Percentiles rank a stretch among this genome's conserved stretches.
These are phyloP conservation scores for Coemansia erecta DNA, from an alignment of 192 early-diverging fungal genomes.

Conservation along the genomic window DNA sequence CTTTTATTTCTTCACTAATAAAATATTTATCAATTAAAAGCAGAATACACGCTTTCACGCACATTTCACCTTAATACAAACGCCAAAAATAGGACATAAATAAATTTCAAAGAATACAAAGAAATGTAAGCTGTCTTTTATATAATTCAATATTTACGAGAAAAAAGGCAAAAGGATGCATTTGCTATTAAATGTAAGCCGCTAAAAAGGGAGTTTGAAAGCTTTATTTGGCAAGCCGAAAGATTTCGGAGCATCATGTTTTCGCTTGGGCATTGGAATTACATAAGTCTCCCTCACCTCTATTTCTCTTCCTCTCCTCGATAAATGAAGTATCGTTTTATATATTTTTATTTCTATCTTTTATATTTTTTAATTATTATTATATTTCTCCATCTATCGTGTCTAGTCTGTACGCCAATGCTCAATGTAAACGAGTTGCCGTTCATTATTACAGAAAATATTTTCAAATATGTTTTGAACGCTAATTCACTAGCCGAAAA, in stretches of 20 bases:
- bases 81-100: background rate
- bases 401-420: background rate
- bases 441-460: background rate
- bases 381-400: background rate
- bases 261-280: background rate
- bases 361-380: background rate
- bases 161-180: background rate
- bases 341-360: no score
- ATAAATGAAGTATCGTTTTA: background rate
- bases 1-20: no score
- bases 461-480: background rate
- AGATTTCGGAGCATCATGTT: background rate
- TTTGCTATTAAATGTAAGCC: background rate
- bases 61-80: background rate
- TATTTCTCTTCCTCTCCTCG: background rate
- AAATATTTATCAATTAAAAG: no score
- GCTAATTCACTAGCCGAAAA: background rate
- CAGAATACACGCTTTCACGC: background rate
- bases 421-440: background rate
- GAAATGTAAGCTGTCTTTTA: no score
- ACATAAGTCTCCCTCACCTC: no score
- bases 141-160: background rate
- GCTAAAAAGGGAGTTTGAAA: background rate
- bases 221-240: background rate
- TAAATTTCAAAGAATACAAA: no score